A percentile compares a stretch with the other conserved stretches of the same genome.
phyloP scores from a whole-genome alignment of 306 rosid species.

The Vicia villosa region DNA sequence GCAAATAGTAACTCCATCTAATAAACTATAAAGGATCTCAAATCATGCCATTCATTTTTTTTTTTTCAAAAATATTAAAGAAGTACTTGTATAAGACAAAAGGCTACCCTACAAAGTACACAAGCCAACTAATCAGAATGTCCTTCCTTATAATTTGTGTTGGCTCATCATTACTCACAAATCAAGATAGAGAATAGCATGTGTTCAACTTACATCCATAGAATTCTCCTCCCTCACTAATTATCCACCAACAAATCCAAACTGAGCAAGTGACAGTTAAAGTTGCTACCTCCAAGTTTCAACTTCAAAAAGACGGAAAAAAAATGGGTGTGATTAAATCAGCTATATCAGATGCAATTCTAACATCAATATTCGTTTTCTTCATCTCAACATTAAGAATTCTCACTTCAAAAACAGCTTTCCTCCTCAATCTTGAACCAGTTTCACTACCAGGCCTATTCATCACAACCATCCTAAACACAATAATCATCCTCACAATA shows the following conservation, averaged over 20 bases:
- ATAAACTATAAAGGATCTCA: no score
- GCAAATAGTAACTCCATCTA: no score
- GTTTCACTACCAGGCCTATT: constrained; percentile 39
- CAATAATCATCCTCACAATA: constrained; percentile 30
- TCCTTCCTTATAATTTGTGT: neutral
- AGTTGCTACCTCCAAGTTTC: neutral
- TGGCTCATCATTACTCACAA: neutral
- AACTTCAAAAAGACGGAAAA: neutral
- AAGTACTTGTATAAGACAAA: neutral
- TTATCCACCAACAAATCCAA: no score
- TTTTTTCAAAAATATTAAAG: neutral
- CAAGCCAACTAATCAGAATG: neutral
- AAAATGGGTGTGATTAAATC: constrained; percentile 44
- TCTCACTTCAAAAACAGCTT: constrained; percentile 34
- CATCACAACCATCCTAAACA: constrained; percentile 47
- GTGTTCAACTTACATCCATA: no score
- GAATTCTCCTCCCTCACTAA: no score
- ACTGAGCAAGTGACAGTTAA: neutral
- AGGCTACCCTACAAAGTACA: neutral
- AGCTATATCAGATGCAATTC: constrained; percentile 22
- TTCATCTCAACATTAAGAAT: constrained; percentile 41
- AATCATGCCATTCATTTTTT: neutral
- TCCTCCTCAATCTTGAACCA: constrained; percentile 43
- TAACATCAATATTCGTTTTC: constrained; percentile 40
- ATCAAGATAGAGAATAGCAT: neutral